Percentiles rank a stretch among this genome's conserved stretches.
phyloP scores from a whole-genome alignment of 345 rosid species.

The Ricinus communis region DNA sequence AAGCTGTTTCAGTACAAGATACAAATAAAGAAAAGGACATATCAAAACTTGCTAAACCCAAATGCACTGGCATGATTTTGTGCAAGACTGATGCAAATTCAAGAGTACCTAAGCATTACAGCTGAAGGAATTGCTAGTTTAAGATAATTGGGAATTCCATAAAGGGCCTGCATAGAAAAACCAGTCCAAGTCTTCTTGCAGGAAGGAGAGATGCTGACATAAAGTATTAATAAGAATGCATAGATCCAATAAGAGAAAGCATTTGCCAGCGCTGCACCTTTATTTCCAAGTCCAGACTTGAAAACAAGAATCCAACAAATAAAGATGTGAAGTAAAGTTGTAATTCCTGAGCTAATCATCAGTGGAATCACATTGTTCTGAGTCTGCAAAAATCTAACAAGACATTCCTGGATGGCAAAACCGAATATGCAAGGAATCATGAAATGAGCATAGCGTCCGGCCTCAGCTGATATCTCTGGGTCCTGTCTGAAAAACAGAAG shows the following conservation, averaged over 20 bases:
- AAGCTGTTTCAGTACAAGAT: conserved; percentile 29
- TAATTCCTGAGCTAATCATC: conserved; percentile 43
- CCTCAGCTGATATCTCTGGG: conserved; percentile 37
- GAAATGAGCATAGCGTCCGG: conserved; percentile 43
- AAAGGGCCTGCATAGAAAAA: conserved; percentile 34
- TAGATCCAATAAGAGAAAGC: conserved; percentile 43
- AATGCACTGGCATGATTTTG: too few species aligned
- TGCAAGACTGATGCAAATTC: neutral
- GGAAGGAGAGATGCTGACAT: conserved; percentile 33
- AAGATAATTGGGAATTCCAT: conserved; percentile 21
- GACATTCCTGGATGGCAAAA: conserved; percentile 40
- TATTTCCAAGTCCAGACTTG: conserved; percentile 40
- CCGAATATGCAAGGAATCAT: conserved; percentile 49
- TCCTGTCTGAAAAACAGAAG: conserved; percentile 24
- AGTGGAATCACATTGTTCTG: conserved; percentile 53
- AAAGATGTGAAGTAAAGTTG: conserved; percentile 39
- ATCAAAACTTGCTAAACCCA: neutral
- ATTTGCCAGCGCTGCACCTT: conserved; percentile 54
- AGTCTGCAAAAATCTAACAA: conserved; percentile 46
- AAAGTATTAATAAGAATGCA: conserved; percentile 26
- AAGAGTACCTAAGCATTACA: conserved; percentile 41
- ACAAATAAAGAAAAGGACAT: too few species aligned
- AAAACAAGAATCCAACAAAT: conserved; percentile 49
- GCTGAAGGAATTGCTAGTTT: conserved; percentile 48
- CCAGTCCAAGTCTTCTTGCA: conserved; percentile 42